Evolutionary conservation across 208 protist species (phyloP), one percentile per base, ranked within the genome.

Genomic region (Tritrichomonas foetus): DNA sequence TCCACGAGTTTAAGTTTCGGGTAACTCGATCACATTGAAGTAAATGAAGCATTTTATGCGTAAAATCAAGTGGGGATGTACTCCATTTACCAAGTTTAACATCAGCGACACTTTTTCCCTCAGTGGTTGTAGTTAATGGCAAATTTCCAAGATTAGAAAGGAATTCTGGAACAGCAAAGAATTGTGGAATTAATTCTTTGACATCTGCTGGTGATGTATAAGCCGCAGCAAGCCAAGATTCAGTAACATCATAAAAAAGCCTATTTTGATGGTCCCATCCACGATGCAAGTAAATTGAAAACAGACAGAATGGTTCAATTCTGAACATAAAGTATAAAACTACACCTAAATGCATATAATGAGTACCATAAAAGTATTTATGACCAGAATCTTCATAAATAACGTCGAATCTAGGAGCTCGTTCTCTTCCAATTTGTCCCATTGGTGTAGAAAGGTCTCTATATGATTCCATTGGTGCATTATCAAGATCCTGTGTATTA

Each of bases 281-380:
- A 53, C 36, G 74, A 53, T 84, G 74, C 0, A 84, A 25, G n/a
- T 84, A 53, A n/a, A 84, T 44, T 13, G 74, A 84, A 44, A 84
- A 84, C 41, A 84, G 11, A 25, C 74, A 84, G 44, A 84, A 84
- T 13, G 74, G 74, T 53, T 84, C 74, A 27, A 84, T 84, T 25
- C 74, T 9, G n/a, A 84, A 84, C 74, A 84, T 84, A 25, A 47
- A 84, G 25, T 84, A 84, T 16, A 84, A 53, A 25, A 84, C 74
- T n/a, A 84, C 74, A 1, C 74, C 74, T 8, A 84, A 53, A 53
- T 84, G 74, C 74, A 84, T 84, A 44, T 84, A 84, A 44, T 84
- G 74, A 33, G 74, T 84, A 16, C 74, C 74, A 53, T 84, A 84
- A n/a, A 53, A 84, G 25, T 84, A 49, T 30, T 53, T 9, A 11